Evolutionary conservation across 352 stramenopile species (phyloP).

Genomic region (Globisporangium camurandrum): DNA sequence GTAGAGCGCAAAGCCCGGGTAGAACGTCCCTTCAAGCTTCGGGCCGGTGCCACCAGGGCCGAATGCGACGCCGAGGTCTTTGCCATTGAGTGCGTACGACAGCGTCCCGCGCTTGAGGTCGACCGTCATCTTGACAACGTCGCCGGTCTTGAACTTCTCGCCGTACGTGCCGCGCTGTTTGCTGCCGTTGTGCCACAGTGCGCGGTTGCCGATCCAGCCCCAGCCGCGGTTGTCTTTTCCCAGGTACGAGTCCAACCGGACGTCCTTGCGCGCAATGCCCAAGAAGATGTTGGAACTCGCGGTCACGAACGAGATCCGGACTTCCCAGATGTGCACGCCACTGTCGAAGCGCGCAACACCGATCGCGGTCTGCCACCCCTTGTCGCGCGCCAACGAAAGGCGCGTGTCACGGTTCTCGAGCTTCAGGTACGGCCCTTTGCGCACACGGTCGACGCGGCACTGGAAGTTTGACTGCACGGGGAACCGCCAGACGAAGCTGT

Average conservation of each 20-base stretch:
- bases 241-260: slow-evolving; percentile 84
- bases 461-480: slow-evolving; percentile 87
- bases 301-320: slow-evolving; percentile 80
- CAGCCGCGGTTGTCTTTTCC: slow-evolving; percentile 89
- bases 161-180: slow-evolving; percentile 88
- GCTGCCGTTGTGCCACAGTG: slow-evolving; percentile 86
- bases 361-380: slow-evolving; percentile 85
- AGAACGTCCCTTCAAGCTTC: slow-evolving; percentile 84
- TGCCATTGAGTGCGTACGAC: slow-evolving; percentile 85
- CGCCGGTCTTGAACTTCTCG: slow-evolving; percentile 87
- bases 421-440: slow-evolving; percentile 84
- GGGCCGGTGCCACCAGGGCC: slow-evolving; percentile 76
- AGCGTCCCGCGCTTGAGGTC: slow-evolving; percentile 78
- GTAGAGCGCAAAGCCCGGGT: slow-evolving; percentile 81
- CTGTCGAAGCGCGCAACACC: slow-evolving; percentile 82
- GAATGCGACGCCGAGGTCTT: slow-evolving; percentile 85
- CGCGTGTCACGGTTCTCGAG: slow-evolving; percentile 82
- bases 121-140: slow-evolving; percentile 76
- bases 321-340: slow-evolving; percentile 85
- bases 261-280: slow-evolving; percentile 75
- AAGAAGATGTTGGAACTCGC: slow-evolving; percentile 89
- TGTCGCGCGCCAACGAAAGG: slow-evolving; percentile 78
- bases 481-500: slow-evolving; percentile 85
- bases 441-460: slow-evolving; percentile 76
- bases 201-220: slow-evolving; percentile 88